Evolutionary conservation across 169 alveolate species (phyloP).

Genomic region (Toxoplasma gondii): DNA sequence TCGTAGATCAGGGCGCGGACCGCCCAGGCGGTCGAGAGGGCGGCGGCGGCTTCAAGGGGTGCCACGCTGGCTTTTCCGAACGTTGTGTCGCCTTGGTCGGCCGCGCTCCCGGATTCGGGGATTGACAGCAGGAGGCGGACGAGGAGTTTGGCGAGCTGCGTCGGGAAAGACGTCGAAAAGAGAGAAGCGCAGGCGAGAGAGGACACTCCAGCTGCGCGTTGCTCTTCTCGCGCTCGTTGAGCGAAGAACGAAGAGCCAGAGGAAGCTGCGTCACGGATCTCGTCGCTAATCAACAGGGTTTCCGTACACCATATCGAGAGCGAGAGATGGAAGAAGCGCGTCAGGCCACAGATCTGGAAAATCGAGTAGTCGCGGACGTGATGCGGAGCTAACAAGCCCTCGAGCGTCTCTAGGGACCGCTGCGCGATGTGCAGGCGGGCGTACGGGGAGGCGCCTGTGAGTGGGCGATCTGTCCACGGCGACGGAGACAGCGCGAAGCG

Average conservation of each 20-base stretch:
- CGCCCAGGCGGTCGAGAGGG: not conserved
- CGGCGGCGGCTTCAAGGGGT: not conserved
- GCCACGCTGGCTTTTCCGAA: no score
- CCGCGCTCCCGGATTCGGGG: not conserved
- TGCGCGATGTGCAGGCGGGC: slow-evolving; percentile 31
- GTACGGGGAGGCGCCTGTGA: not conserved
- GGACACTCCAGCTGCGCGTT: not conserved
- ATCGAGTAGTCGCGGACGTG: not conserved
- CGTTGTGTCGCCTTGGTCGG: not conserved
- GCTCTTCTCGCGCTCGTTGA: not conserved
- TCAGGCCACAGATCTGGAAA: not conserved
- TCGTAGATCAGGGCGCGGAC: slow-evolving; percentile 23
- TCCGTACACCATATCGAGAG: slow-evolving; percentile 20
- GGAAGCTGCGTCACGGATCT: not conserved
- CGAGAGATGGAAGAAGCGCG: not conserved
- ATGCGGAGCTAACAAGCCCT: not conserved
- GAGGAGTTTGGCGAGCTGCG: not conserved
- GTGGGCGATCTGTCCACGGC: not conserved
- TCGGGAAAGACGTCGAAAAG: slow-evolving; percentile 3
- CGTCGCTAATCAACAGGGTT: not conserved
- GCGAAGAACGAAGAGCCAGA: not conserved
- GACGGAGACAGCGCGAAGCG: not conserved
- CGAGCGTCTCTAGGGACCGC: slow-evolving; percentile 27
- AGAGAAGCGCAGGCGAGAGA: not conserved
- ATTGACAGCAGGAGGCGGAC: not conserved